Base-by-base conservation (phyloP, 169 alveolate genomes). In the Plasmodium blacklocki region DNA sequence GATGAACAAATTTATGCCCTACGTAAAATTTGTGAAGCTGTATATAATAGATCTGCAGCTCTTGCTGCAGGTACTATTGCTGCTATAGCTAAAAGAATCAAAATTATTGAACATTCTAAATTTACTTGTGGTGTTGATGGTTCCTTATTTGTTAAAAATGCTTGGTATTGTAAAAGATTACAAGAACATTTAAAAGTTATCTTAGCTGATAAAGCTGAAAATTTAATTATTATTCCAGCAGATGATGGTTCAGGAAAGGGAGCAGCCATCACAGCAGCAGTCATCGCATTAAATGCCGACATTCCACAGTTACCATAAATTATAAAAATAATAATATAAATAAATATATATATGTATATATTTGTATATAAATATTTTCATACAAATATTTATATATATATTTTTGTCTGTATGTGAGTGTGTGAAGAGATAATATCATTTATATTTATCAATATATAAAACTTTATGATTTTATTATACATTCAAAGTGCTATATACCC, bases 171-270 rank as follows among this genome's bases (percentile, higher is more conserved):
- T 47, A 88, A 94, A 60, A 76, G 93, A 14, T 80, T 95, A 52
- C 49, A 62, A 64, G 73, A 92, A 62, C 94, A 92, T 80, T 68
- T 95, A 50, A 92, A 93, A 43, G 74, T 67, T 59, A 88, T 95
- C n/a, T 43, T 89, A 64, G 78, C 94, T 7, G 95, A 92, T 62
- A 88, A 90, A 15, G 71, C 72, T 7, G 95, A 93, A 15, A 94
- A 93, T 45, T 88, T 92, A 26, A 86, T 74, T 50, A 73, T 95
- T 54, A 68, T 85, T 26, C 91, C 96, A 9, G 94, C 97, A 4
- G 97, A 95, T 75, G 97, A 95, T 74, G 97, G 97, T 8, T 95
- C 97, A 26, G 97, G 97, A 21, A 95, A 95, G 86, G 97, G 97
- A 18, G 97, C 97, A 2, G 97, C 97, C 29, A 93, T 95, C n/a